These are phyloP conservation scores for Phytophthora kernoviae DNA, from an alignment of 352 stramenopile genomes.

Conservation along the genomic window DNA sequence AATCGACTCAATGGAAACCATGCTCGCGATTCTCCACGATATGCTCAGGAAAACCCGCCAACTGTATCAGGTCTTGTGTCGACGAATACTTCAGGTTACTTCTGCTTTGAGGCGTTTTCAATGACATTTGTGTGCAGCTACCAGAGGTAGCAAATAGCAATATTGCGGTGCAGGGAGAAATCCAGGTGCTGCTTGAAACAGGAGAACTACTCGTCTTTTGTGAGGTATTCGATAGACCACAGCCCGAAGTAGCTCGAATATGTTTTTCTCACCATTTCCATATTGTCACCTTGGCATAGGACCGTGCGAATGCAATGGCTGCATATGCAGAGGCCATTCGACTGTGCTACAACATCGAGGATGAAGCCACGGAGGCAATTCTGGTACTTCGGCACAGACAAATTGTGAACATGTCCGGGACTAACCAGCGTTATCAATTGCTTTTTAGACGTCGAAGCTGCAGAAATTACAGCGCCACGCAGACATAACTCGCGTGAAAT, in stretches of 20 bases:
- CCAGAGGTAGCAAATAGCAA: conserved; percentile 35
- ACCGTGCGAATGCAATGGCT: conserved; percentile 34
- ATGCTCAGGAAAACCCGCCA: conserved; percentile 33
- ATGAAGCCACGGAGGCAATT: conserved; percentile 51
- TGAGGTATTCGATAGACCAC: conserved; percentile 25
- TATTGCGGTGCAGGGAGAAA: conserved; percentile 42
- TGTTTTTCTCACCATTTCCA: not conserved
- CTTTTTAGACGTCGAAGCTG: conserved; percentile 41
- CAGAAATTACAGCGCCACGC: conserved; percentile 43
- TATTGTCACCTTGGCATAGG: conserved; percentile 17
- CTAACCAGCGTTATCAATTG: not conserved
- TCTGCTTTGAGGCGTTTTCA: not conserved
- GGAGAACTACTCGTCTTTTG: conserved; percentile 40
- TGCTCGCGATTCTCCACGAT: conserved; percentile 21
- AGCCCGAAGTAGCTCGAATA: not conserved
- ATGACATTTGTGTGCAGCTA: conserved; percentile 11
- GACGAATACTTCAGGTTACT: not conserved
- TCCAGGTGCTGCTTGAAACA: conserved; percentile 52
- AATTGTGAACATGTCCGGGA: not conserved
- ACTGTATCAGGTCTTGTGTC: conserved; percentile 44
- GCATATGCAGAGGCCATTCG: conserved; percentile 47
- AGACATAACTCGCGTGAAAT: conserved; percentile 34
- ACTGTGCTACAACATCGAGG: conserved; percentile 46
- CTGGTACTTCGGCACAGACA: conserved; percentile 26
- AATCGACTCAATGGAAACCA: conserved; percentile 7